Evolutionary conservation across 2,329 filamentous ascomycete species (phyloP).

Genomic region (Zymoseptoria ardabiliae): DNA sequence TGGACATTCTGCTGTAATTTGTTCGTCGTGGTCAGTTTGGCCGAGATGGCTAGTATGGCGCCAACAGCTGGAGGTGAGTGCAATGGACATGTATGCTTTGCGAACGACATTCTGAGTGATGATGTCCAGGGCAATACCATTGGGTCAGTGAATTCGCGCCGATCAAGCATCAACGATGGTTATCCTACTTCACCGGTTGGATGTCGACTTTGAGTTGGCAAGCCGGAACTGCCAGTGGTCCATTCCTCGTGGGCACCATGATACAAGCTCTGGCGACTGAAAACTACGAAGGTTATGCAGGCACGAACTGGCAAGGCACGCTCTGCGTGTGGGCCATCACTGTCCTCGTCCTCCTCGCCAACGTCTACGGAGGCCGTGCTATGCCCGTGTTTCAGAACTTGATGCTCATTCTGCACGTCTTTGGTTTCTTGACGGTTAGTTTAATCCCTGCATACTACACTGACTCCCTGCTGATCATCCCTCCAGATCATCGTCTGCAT

Average conservation of each 20-base stretch:
- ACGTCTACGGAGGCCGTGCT: slow-evolving; percentile 29
- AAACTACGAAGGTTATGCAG: slow-evolving; percentile 35
- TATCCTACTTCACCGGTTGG: slow-evolving; percentile 36
- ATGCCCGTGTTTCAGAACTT: slow-evolving; percentile 35
- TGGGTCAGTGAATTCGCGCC: slow-evolving; percentile 29
- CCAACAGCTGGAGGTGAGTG: slow-evolving; percentile 22
- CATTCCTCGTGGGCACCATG: slow-evolving; percentile 42
- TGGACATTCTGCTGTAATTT: slow-evolving; percentile 21
- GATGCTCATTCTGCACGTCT: slow-evolving; percentile 33
- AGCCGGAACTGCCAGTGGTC: slow-evolving; percentile 41
- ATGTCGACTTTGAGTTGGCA: slow-evolving; percentile 46
- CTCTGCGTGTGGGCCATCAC: slow-evolving; percentile 43
- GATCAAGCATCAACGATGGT: slow-evolving; percentile 20
- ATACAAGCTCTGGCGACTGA: slow-evolving; percentile 41
- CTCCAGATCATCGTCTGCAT: slow-evolving; percentile 20
- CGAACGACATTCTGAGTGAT: background rate
- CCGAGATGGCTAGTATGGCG: slow-evolving; percentile 31
- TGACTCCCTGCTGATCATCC: background rate
- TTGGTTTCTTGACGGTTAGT: slow-evolving; percentile 30
- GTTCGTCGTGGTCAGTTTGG: slow-evolving; percentile 20
- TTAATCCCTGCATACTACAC: no score
- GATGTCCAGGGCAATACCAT: slow-evolving; percentile 24
- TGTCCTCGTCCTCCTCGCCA: slow-evolving; percentile 37
- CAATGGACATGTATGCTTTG: background rate
- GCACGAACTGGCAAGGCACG: slow-evolving; percentile 43